Evolutionary conservation across 1,284 basidiomycete species (phyloP), one percentile per base, ranked within the genome.

Genomic region (Xerocomus amazonicus): DNA sequence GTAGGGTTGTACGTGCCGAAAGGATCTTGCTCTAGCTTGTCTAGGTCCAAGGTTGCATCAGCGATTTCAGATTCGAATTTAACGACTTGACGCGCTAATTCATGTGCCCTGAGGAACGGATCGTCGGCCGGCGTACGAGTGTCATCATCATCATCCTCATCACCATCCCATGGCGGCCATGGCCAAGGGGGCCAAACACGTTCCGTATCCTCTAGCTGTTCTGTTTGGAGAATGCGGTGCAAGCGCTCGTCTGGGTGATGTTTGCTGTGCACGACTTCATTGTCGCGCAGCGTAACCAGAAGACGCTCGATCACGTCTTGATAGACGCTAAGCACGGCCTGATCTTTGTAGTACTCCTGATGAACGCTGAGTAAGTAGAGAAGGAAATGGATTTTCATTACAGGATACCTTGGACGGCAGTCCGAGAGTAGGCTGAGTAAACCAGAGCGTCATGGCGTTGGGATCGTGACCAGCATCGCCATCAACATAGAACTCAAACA

Each of bases 391-490:
- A 39, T 17, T 41, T n/a, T 46, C 13, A 12, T 14, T 13, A 12
- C 3, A 23, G 4, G 45, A 17, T 48, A 87, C 88, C 77, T 95
- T 93, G 37, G 93, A 84, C 1, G 95, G 95, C 12, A 98, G 81
- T 29, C 93, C 92, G 7, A 97, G 76, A 9, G 74, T 78, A 7
- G 88, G 81, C 63, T 98, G 95, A 56, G 79, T 84, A 62, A 98
- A 83, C 85, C 87, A 93, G 14, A 95, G 76, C 0, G 83, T 81
- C 80, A 96, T 92, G 40, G 79, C 70, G 58, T 94, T 89, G 0
- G 96, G 93, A 63, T 97, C 91, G n/a, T 82, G 76, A 23, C 89
- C 92, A 31, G 87, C 83, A 60, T 98, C 93, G 36, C 96, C 95
- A 50, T 97, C 93, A 52, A 96, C 79, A 27, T 72, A 76, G 56